These are phyloP conservation scores for Phlebiopsis gigantea DNA, from an alignment of 768 basidiomycete genomes.

Conservation along the genomic window DNA sequence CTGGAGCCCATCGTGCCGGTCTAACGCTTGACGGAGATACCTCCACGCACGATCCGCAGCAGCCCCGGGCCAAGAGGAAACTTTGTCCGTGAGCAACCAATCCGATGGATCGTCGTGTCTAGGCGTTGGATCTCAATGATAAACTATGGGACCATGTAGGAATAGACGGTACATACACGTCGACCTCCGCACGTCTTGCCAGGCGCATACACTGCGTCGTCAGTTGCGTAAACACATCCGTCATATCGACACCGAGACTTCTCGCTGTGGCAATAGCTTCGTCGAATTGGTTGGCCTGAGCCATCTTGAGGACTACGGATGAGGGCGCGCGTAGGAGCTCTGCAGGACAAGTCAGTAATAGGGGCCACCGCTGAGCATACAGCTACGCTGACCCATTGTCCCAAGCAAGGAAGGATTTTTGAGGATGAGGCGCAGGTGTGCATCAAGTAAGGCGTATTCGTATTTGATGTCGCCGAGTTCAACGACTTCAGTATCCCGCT, in stretches of 20 bases:
- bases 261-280: constrained; percentile 73
- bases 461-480: constrained; percentile 74
- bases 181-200: constrained; percentile 52
- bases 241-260: constrained; percentile 79
- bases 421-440: constrained; percentile 69
- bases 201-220: constrained; percentile 76
- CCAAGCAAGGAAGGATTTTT: constrained; percentile 58
- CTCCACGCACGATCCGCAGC: constrained; percentile 80
- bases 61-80: constrained; percentile 80
- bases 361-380: constrained; percentile 1
- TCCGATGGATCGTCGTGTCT: constrained; percentile 70
- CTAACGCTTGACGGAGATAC: constrained; percentile 76
- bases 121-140: constrained; percentile 5
- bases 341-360: constrained; percentile 28
- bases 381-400: constrained; percentile 52
- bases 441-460: constrained; percentile 70
- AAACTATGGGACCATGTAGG: not conserved
- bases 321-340: constrained; percentile 49
- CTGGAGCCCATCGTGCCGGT: constrained; percentile 66
- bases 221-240: constrained; percentile 73
- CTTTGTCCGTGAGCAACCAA: constrained; percentile 81
- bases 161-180: constrained; percentile 40
- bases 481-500: constrained; percentile 71
- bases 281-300: constrained; percentile 75
- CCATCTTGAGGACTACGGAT: constrained; percentile 67